Conservation (phyloP, 2,329 filamentous ascomycete genomes). For the Fusarium veterinarium region DNA sequence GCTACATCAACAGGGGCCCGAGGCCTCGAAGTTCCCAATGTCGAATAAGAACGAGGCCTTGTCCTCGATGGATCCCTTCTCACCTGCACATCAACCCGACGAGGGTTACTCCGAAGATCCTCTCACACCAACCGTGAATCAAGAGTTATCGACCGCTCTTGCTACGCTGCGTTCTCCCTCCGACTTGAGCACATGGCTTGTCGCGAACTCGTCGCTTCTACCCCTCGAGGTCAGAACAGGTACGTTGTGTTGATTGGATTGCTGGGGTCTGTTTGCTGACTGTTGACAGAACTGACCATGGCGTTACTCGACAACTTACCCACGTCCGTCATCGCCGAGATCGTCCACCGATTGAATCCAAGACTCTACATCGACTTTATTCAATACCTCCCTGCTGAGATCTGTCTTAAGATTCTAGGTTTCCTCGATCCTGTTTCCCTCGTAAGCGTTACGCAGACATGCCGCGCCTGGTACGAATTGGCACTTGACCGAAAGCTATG, state of each 20-base stretch:
- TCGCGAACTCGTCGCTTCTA: slow-evolving; percentile 61
- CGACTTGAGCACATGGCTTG: slow-evolving; percentile 63
- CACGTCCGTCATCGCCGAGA: slow-evolving; percentile 81
- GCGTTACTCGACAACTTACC: slow-evolving; percentile 81
- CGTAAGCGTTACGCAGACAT: slow-evolving; percentile 81
- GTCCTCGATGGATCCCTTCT: slow-evolving; percentile 57
- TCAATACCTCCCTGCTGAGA: slow-evolving; percentile 84
- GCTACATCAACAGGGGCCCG: slow-evolving; percentile 33
- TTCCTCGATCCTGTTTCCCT: slow-evolving; percentile 86
- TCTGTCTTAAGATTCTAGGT: slow-evolving; percentile 88
- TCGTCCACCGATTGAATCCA: slow-evolving; percentile 83
- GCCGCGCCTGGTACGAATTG: slow-evolving; percentile 82
- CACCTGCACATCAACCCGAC: slow-evolving; percentile 73
- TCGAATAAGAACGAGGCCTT: slow-evolving; percentile 44
- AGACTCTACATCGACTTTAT: slow-evolving; percentile 95
- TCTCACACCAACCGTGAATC: slow-evolving; percentile 57
- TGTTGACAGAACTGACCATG: slow-evolving; percentile 77
- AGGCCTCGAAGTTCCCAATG: slow-evolving; percentile 41
- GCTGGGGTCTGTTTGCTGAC: slow-evolving; percentile 22
- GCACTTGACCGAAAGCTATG: slow-evolving; percentile 88
- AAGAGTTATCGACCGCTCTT: slow-evolving; percentile 49
- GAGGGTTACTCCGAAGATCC: slow-evolving; percentile 89
- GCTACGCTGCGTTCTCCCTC: slow-evolving; percentile 53
- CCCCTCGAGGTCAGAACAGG: slow-evolving; percentile 62
- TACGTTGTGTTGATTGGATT: slow-evolving; percentile 46